phyloP scores from a whole-genome alignment of 768 basidiomycete genomes.

The Coprinopsis cinerea region DNA sequence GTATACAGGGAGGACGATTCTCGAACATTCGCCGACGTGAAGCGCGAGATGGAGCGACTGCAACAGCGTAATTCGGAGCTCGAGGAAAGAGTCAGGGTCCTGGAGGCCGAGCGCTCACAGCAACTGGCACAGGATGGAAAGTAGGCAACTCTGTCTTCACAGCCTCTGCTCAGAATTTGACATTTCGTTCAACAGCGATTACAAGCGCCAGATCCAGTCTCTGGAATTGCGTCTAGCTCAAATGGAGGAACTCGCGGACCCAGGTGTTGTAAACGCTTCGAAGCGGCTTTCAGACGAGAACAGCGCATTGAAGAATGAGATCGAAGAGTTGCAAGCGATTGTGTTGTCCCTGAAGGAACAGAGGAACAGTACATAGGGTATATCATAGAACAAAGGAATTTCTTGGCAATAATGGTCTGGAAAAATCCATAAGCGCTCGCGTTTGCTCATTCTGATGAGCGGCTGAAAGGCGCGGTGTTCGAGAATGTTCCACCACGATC shows the following conservation, averaged over 20 bases:
- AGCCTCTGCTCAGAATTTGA: background rate
- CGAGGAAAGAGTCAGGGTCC: conserved; percentile 55
- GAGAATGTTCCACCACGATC: conserved; percentile 34
- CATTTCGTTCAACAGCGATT: conserved; percentile 31
- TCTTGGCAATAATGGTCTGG: background rate
- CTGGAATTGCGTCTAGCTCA: conserved; percentile 52
- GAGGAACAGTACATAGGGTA: conserved; percentile 36
- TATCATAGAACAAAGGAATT: conserved; percentile 9
- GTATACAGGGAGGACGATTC: conserved; percentile 67
- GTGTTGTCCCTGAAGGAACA: conserved; percentile 61
- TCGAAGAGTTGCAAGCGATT: conserved; percentile 64
- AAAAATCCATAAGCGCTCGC: background rate
- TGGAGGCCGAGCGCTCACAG: conserved; percentile 40
- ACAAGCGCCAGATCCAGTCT: conserved; percentile 55
- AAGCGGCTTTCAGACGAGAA: conserved; percentile 62
- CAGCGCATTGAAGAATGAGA: conserved; percentile 32
- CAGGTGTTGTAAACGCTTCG: conserved; percentile 38
- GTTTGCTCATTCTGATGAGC: conserved; percentile 1
- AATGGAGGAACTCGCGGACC: conserved; percentile 37
- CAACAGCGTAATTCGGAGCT: conserved; percentile 58
- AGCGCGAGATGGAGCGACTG: conserved; percentile 50
- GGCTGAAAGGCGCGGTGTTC: conserved; percentile 25
- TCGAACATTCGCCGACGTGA: conserved; percentile 59
- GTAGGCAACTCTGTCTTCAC: conserved; percentile 30
- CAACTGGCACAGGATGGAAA: conserved; percentile 49